These are phyloP conservation scores for Taiwanofungus camphoratus DNA, from an alignment of 1,284 basidiomycete genomes.

Conservation along the genomic window DNA sequence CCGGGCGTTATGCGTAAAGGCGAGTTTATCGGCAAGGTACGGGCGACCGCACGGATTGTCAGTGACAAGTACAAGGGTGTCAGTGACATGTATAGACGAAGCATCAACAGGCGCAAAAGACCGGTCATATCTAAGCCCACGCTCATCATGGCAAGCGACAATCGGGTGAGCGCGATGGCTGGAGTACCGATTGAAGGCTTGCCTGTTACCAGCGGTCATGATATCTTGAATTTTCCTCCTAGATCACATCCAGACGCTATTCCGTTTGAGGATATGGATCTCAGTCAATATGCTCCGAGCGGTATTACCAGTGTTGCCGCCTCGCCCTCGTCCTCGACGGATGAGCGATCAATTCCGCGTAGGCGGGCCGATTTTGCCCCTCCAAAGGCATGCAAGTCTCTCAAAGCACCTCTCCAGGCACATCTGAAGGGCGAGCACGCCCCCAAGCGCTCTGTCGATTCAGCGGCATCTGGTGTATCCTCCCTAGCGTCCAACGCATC, in stretches of 20 bases:
- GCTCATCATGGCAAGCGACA: conserved; percentile 23
- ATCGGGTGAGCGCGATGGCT: conserved; percentile 10
- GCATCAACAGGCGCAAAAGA: conserved; percentile 36
- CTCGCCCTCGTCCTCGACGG: conserved; percentile 61
- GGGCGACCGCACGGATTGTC: conserved; percentile 56
- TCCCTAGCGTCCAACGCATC: conserved; percentile 23
- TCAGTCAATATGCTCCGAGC: conserved; percentile 37
- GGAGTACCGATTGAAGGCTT: conserved; percentile 16
- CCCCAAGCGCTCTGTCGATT: conserved; percentile 16
- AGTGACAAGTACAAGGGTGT: conserved; percentile 50
- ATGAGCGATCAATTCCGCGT: conserved; percentile 56
- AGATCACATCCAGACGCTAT: conserved; percentile 17
- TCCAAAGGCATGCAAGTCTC: conserved; percentile 25
- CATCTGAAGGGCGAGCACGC: conserved; percentile 9
- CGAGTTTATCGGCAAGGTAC: conserved; percentile 58
- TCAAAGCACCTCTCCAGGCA: conserved; percentile 16
- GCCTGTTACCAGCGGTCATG: conserved; percentile 11
- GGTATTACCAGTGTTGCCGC: conserved; percentile 27
- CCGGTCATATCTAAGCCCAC: conserved; percentile 26
- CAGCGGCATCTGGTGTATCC: conserved; percentile 28
- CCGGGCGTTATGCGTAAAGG: conserved; percentile 60
- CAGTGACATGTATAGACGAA: conserved; percentile 35
- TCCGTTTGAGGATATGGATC: conserved; percentile 38
- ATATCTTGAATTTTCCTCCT: conserved; percentile 4
- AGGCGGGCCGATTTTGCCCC: conserved; percentile 60